A percentile compares a stretch with the other conserved stretches of the same genome.
Evolutionary conservation across 176 grass and related monocot species (phyloP).

Genomic region (Carex littledalei): DNA sequence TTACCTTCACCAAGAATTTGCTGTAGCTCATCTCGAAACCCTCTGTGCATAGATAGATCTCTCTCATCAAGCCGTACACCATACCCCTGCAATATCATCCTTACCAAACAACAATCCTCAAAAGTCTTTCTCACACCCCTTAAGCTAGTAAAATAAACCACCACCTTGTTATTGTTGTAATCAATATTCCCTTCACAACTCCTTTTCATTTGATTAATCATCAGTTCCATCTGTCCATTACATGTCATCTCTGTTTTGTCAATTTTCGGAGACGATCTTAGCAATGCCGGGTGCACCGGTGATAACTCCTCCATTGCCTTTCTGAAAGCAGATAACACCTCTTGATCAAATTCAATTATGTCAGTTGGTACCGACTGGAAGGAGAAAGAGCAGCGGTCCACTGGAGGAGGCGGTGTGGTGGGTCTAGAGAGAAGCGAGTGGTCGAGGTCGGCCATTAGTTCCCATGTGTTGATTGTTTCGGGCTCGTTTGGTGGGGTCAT

Average conservation of each 20-base stretch:
- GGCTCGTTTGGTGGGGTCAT: slow-evolving; percentile 92
- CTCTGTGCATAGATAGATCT: slow-evolving; percentile 88
- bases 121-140: slow-evolving; percentile 74
- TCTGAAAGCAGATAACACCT: slow-evolving; percentile 34
- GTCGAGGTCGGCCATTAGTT: slow-evolving; percentile 80
- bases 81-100: slow-evolving; percentile 66
- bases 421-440: slow-evolving; percentile 28
- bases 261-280: slow-evolving; percentile 4
- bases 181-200: not conserved
- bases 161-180: slow-evolving; percentile 28
- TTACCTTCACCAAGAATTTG: slow-evolving; percentile 28
- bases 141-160: slow-evolving; percentile 92
- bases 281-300: slow-evolving; percentile 28
- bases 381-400: slow-evolving; percentile 82
- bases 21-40: slow-evolving; percentile 63
- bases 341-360: slow-evolving; percentile 29
- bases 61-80: slow-evolving; percentile 73
- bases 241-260: slow-evolving; percentile 11
- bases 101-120: slow-evolving; percentile 68
- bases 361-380: slow-evolving; percentile 30
- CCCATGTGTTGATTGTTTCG: slow-evolving; percentile 71
- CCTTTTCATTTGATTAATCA: not conserved
- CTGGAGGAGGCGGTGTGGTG: slow-evolving; percentile 21
- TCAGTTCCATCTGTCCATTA: not conserved
- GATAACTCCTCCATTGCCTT: slow-evolving; percentile 38